Evolutionary conservation across 192 early-diverging fungal species (phyloP), one percentile per base, ranked within the genome.

Genomic region (Backusella tuberculispora): DNA sequence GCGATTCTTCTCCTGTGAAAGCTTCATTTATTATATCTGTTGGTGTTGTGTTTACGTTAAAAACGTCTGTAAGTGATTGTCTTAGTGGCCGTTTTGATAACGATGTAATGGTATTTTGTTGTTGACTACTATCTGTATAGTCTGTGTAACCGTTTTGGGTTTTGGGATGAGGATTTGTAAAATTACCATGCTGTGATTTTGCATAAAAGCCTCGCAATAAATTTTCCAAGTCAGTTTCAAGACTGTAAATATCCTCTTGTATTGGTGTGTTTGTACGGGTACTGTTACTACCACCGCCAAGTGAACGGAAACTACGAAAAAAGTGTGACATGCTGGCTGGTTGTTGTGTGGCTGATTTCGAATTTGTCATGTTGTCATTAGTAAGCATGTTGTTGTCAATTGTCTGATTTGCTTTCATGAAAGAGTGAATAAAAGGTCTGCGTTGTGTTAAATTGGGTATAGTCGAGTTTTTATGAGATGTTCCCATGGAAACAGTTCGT

Each of bases 221-320:
- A 21, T 80, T 80, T 24, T 69, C 72, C 12, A 80, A 24, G 14
- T 68, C 65, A 3, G 38, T 63, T 63, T 80, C 74, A 10, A 80
- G 45, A 24, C 67, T 72, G 38, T 74, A 80, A 2, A 75, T 76
- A 43, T 76, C 75, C 19, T 76, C 67, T 19, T 80, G 79, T 17
- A 69, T 75, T 26, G 60, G 45, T 24, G 79, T 80, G 3, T 66
- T 69, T 4, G 78, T 73, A 21, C 66, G 72, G 34, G 37, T 43
- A n/a, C 74, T 78, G 56, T 69, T 42, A 4, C 43, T 29, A 6
- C 50, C 38, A 15, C 43, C 34, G 3, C 50, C 38, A 15, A 43
- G n/a, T 1, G 38, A 19, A 15, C 72, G 40, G 26, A 73, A 73
- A 6, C 43, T 63, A 5, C 72, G 72, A 17, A 38, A 41, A 24